These are phyloP conservation scores for Macroventuria anomochaeta DNA, from an alignment of 2,329 filamentous ascomycete genomes.

Conservation along the genomic window DNA sequence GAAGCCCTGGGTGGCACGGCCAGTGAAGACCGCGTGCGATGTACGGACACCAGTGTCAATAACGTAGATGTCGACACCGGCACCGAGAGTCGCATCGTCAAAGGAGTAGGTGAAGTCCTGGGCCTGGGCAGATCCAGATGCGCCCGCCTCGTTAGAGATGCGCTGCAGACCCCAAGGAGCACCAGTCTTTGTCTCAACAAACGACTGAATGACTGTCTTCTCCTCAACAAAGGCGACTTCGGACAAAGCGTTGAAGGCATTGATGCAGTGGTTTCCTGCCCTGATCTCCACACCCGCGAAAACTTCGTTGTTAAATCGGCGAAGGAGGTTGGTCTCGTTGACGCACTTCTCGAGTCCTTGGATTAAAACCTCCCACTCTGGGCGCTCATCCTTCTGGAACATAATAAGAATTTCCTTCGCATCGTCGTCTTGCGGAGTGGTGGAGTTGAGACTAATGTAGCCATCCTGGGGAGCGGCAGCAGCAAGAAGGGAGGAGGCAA, in stretches of 20 bases:
- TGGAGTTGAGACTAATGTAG: no score
- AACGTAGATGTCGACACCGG: conserved; percentile 57
- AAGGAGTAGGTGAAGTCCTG: conserved; percentile 53
- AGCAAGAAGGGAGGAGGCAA: conserved; percentile 28
- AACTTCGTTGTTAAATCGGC: no score
- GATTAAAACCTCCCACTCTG: no score
- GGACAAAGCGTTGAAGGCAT: no score
- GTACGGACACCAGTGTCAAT: conserved; percentile 58
- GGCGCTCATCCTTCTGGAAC: conserved; percentile 29
- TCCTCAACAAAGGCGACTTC: conserved; percentile 54
- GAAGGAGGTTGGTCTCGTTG: no score
- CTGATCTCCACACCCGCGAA: no score
- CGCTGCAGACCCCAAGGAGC: conserved; percentile 57
- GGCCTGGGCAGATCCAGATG: conserved; percentile 31
- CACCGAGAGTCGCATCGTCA: conserved; percentile 45
- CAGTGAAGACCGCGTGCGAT: conserved; percentile 54
- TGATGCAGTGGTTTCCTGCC: no score
- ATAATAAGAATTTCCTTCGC: conserved; percentile 39
- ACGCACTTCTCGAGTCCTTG: no score
- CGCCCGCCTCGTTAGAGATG: conserved; percentile 50
- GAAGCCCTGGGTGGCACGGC: conserved; percentile 52
- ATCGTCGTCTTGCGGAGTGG: no score
- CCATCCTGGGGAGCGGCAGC: no score
- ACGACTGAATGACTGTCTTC: conserved; percentile 44
- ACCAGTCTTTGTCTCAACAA: conserved; percentile 36